phyloP scores from a whole-genome alignment of 257 asterid species.

The Solanum paucissectum region DNA sequence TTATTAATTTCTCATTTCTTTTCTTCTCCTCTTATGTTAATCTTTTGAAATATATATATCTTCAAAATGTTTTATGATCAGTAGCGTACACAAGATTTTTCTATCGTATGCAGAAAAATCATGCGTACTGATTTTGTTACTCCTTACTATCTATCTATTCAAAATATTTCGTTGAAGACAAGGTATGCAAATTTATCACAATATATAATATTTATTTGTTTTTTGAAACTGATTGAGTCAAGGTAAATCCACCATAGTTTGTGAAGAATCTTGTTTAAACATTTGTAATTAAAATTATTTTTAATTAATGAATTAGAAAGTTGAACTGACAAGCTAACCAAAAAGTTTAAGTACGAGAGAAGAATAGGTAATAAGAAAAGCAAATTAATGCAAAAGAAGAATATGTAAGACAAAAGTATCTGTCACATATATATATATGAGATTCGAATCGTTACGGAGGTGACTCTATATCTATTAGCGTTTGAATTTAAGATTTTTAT shows the following conservation, averaged over 20 bases:
- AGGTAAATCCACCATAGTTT: not conserved
- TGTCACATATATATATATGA: not conserved
- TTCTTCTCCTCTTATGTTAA: not conserved
- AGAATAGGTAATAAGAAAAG: not conserved
- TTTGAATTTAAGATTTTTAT: no score
- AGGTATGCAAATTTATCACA: not conserved
- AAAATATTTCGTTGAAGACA: no score
- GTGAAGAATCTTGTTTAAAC: not conserved
- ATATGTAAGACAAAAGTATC: not conserved
- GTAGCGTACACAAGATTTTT: accelerated
- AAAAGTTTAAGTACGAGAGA: not conserved
- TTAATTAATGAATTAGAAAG: not conserved
- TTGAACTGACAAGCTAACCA: not conserved
- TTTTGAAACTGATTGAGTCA: not conserved
- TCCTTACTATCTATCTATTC: no score
- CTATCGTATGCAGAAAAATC: accelerated
- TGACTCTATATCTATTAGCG: not conserved
- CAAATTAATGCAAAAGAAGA: not conserved
- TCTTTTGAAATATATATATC: no score
- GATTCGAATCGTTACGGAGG: not conserved
- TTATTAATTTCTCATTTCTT: not conserved
- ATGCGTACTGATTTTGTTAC: no score
- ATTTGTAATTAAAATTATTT: not conserved
- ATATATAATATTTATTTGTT: no score
- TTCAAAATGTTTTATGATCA: not conserved